Percentiles rank a stretch among this genome's conserved stretches.
Evolutionary conservation across 1,284 basidiomycete genomes (phyloP).

Genomic region (Vanrija sp.): DNA sequence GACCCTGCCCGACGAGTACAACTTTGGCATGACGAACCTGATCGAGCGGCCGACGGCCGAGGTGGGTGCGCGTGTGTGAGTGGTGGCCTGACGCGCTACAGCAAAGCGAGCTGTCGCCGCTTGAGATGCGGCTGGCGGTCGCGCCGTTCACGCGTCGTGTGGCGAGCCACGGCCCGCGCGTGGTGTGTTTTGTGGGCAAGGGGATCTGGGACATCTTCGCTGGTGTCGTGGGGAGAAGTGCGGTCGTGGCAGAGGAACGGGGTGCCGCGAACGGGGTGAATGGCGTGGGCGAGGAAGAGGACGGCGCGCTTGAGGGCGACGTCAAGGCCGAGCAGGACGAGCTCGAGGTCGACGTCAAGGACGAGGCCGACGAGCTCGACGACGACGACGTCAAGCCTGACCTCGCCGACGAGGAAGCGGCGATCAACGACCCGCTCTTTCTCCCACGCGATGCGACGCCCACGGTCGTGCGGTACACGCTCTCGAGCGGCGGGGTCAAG

Average conservation of each 20-base stretch:
- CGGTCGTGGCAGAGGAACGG: background rate
- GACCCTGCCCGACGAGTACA: slow-evolving; percentile 37
- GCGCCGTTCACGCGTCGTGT: slow-evolving; percentile 59
- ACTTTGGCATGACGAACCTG: slow-evolving; percentile 62
- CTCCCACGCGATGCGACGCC: background rate
- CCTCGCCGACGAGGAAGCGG: background rate
- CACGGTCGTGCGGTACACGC: background rate
- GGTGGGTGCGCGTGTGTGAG: slow-evolving; percentile 39
- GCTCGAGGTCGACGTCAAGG: slow-evolving; percentile 1
- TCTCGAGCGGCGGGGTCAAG: background rate
- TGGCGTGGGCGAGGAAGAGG: background rate
- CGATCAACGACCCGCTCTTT: background rate
- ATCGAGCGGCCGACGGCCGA: slow-evolving; percentile 59
- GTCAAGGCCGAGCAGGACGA: slow-evolving; percentile 3
- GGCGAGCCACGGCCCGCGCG: slow-evolving; percentile 54
- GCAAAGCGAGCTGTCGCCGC: slow-evolving; percentile 56
- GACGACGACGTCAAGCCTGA: background rate
- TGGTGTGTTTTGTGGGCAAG: slow-evolving; percentile 70
- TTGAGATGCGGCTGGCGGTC: slow-evolving; percentile 57
- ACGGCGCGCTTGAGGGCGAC: background rate
- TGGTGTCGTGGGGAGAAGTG: slow-evolving; percentile 27
- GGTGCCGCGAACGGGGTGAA: background rate
- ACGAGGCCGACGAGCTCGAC: background rate
- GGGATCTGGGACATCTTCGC: slow-evolving; percentile 62
- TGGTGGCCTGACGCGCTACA: background rate